A percentile compares a stretch with the other conserved stretches of the same genome.
Evolutionary conservation across 495 filamentous ascomycete species (phyloP).

Genomic region (Stereocaulon alpinum): DNA sequence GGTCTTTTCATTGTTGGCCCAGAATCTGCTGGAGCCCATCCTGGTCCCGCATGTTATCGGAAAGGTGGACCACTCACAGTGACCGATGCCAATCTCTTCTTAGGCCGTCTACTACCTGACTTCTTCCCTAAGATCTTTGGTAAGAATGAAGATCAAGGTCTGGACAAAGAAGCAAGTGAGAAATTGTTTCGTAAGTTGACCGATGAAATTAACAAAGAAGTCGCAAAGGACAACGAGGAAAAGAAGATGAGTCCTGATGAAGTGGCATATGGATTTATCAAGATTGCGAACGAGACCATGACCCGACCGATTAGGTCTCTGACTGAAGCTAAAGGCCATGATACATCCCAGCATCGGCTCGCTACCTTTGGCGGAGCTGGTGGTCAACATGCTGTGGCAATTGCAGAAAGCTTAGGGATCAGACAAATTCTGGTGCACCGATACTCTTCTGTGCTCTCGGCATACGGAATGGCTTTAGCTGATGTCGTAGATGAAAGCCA

Average conservation of each 20-base stretch:
- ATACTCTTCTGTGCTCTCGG: constrained; percentile 90
- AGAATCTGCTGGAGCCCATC: constrained; percentile 87
- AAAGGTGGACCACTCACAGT: constrained; percentile 90
- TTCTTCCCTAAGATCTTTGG: constrained; percentile 99
- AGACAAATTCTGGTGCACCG: constrained; percentile 78
- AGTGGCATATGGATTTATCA: constrained; percentile 81
- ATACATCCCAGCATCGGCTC: constrained; percentile 79
- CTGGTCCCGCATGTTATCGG: constrained; percentile 87
- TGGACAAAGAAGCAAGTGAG: constrained; percentile 70
- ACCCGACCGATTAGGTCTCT: constrained; percentile 82
- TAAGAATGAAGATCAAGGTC: constrained; percentile 74
- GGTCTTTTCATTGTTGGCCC: constrained; percentile 95
- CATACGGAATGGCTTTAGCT: constrained; percentile 93
- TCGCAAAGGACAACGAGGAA: constrained; percentile 38
- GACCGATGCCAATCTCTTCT: constrained; percentile 86
- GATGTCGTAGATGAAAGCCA: constrained; percentile 92
- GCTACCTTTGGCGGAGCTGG: constrained; percentile 93
- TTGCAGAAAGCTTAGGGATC: constrained; percentile 82
- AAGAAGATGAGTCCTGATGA: constrained; percentile 76
- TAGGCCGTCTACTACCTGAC: constrained; percentile 79
- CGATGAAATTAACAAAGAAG: constrained; percentile 60
- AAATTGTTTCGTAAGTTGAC: constrained; percentile 70
- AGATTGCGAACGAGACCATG: constrained; percentile 95
- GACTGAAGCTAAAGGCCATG: constrained; percentile 88
- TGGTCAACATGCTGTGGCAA: constrained; percentile 93